A percentile compares a stretch with the other conserved stretches of the same genome.
These are phyloP conservation scores for Fusarium albosuccineum DNA, from an alignment of 2,329 filamentous ascomycete genomes.

Conservation along the genomic window DNA sequence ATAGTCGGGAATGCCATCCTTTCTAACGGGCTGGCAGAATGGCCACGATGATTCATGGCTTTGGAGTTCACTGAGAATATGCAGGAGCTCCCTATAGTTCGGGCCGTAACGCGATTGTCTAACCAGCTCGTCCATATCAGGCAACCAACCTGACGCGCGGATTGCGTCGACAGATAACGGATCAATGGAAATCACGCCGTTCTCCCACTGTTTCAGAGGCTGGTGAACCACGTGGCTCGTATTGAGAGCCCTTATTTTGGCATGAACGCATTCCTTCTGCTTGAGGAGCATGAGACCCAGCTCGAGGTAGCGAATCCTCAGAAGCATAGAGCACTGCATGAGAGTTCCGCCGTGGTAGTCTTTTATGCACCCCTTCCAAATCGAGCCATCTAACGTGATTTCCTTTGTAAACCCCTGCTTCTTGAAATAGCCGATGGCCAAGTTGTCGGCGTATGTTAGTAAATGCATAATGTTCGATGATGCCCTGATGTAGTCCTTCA, in stretches of 20 bases:
- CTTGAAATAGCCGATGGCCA: conserved; percentile 98
- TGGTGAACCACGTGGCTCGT: conserved; percentile 86
- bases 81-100: conserved; percentile 93
- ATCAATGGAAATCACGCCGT: conserved; percentile 80
- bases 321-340: conserved; percentile 99
- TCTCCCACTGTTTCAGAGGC: conserved; percentile 88
- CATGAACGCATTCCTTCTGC: conserved; percentile 94
- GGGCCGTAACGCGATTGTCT: conserved; percentile 95
- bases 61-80: conserved; percentile 93
- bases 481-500: conserved; percentile 98
- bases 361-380: conserved; percentile 99
- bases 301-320: conserved; percentile 93
- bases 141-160: conserved; percentile 92
- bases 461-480: conserved; percentile 99
- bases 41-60: conserved; percentile 96
- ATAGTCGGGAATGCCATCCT: conserved; percentile 97
- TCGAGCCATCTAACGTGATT: conserved; percentile 88
- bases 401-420: conserved; percentile 99
- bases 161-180: conserved; percentile 90
- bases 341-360: conserved; percentile 99
- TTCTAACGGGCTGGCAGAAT: conserved; percentile 92
- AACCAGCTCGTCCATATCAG: conserved; percentile 97
- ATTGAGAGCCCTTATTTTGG: conserved; percentile 94
- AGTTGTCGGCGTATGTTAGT: conserved; percentile 98
- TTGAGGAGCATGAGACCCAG: conserved; percentile 94